Evolutionary conservation across 2,329 filamentous ascomycete genomes (phyloP).

Genomic region (Ophiostoma ulmi): DNA sequence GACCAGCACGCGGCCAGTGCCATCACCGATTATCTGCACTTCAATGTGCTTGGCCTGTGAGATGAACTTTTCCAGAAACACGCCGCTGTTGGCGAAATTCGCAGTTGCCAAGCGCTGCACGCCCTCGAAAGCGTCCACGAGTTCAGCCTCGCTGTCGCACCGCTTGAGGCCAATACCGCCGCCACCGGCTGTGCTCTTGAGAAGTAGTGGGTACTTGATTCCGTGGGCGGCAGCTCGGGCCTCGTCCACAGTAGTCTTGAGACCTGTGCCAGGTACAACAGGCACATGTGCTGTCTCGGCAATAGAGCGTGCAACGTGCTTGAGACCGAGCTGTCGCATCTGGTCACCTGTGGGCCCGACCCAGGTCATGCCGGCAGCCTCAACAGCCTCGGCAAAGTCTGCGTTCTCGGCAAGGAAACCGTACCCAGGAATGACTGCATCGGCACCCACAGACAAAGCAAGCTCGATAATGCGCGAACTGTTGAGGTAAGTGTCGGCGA

Average conservation of each 20-base stretch:
- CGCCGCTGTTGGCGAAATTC: conserved; percentile 56
- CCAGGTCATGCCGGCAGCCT: conserved; percentile 30
- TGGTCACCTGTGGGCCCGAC: conserved; percentile 17
- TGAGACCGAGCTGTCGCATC: conserved; percentile 20
- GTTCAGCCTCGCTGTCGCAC: conserved; percentile 43
- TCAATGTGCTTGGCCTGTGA: conserved; percentile 60
- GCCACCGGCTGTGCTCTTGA: conserved; percentile 59
- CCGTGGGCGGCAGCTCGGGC: conserved; percentile 45
- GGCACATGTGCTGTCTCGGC: conserved; percentile 40
- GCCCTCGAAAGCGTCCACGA: conserved; percentile 36
- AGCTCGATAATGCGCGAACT: conserved; percentile 27
- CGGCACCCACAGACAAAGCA: conserved; percentile 1
- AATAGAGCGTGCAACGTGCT: conserved; percentile 21
- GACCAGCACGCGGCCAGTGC: conserved; percentile 50
- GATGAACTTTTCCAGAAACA: conserved; percentile 61
- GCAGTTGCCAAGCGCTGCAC: conserved; percentile 50
- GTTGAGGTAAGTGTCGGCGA: conserved; percentile 18
- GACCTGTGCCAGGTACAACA: conserved; percentile 36
- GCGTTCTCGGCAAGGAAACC: conserved; percentile 23
- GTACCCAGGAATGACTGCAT: conserved; percentile 24
- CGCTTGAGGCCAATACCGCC: conserved; percentile 54
- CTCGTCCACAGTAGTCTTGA: conserved; percentile 36
- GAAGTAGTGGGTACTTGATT: conserved; percentile 43
- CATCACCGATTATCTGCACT: conserved; percentile 63
- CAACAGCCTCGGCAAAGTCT: conserved; percentile 17